A percentile compares a stretch with the other conserved stretches of the same genome.
phyloP scores from a whole-genome alignment of 2,329 filamentous ascomycete species.

The Dactylellina haptotyla region DNA sequence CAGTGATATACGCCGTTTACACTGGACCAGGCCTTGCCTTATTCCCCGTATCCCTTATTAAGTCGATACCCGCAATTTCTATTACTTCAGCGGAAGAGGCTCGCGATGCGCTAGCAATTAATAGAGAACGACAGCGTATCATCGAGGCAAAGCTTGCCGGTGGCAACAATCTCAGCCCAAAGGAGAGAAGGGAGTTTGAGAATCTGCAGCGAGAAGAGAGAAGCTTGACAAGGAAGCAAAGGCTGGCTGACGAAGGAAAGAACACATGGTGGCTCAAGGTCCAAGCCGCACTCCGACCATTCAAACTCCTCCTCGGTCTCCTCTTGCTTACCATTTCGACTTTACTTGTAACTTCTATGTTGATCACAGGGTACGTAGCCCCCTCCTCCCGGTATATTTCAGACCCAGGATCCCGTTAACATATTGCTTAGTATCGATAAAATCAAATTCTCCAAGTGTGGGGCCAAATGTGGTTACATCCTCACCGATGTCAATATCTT shows the following conservation, averaged over 20 bases:
- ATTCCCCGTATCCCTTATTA: constrained; percentile 89
- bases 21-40: constrained; percentile 88
- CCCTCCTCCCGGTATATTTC: too few species aligned
- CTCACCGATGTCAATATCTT: constrained; percentile 88
- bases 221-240: constrained; percentile 86
- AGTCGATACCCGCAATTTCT: constrained; percentile 86
- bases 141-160: constrained; percentile 86
- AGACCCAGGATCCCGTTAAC: neutral
- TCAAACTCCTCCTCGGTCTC: constrained; percentile 87
- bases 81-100: constrained; percentile 77
- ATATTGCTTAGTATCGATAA: constrained; percentile 77
- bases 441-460: constrained; percentile 93
- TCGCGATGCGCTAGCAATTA: constrained; percentile 73
- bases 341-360: constrained; percentile 87
- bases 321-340: constrained; percentile 78
- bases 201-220: constrained; percentile 87
- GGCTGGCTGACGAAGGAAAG: constrained; percentile 82
- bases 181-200: constrained; percentile 89
- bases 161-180: constrained; percentile 73
- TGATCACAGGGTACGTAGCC: constrained; percentile 73
- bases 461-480: constrained; percentile 89
- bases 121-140: constrained; percentile 90
- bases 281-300: constrained; percentile 82
- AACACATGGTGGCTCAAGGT: constrained; percentile 81
- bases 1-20: constrained; percentile 85